These are phyloP conservation scores for Arachnopeziza araneosa DNA, from an alignment of 2,329 filamentous ascomycete genomes.

Conservation along the genomic window DNA sequence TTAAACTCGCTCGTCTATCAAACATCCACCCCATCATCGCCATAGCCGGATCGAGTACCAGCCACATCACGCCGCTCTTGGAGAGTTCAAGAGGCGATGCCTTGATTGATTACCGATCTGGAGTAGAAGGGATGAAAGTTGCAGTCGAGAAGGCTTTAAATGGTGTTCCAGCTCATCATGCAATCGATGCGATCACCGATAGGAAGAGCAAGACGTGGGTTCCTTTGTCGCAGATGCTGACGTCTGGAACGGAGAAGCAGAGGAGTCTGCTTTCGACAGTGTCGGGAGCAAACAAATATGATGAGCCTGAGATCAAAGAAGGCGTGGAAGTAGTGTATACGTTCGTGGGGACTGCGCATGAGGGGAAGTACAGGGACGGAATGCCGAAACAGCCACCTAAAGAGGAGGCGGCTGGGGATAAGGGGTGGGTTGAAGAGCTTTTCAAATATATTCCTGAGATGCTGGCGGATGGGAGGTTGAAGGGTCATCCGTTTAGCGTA, in stretches of 20 bases:
- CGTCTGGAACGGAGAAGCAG: conserved; percentile 6
- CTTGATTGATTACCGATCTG: conserved; percentile 49
- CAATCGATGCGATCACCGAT: conserved; percentile 16
- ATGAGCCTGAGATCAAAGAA: conserved; percentile 7
- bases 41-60: conserved; percentile 43
- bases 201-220: conserved; percentile 11
- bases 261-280: conserved; percentile 29
- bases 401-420: not conserved
- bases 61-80: conserved; percentile 42
- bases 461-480: conserved; percentile 43
- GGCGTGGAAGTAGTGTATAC: conserved; percentile 10
- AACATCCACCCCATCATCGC: conserved; percentile 54
- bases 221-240: conserved; percentile 18
- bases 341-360: conserved; percentile 13
- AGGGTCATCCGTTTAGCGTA: conserved; percentile 43
- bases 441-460: conserved; percentile 27
- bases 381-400: conserved; percentile 13
- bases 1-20: conserved; percentile 41
- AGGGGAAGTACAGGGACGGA: conserved; percentile 6
- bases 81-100: conserved; percentile 44
- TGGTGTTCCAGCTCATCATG: conserved; percentile 11
- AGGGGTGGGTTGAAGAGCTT: conserved; percentile 5
- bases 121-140: conserved; percentile 34
- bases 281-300: conserved; percentile 9
- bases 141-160: conserved; percentile 11